Evolutionary conservation across 441 rosid species (phyloP).

Genomic region (Geranium incanum): DNA sequence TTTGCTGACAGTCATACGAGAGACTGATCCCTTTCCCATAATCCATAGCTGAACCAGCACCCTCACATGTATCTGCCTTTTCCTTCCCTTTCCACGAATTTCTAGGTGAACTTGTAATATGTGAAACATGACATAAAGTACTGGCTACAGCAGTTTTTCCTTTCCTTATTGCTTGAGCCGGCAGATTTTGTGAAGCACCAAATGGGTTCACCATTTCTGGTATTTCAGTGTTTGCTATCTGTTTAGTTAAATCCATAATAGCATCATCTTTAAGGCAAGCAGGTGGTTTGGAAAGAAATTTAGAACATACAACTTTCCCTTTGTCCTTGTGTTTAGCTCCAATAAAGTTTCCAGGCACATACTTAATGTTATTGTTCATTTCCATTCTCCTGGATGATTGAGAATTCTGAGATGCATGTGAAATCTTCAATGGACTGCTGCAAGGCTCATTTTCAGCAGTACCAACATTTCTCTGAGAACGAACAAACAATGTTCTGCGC

Average conservation of each 20-base stretch:
- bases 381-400: constrained; percentile 7
- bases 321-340: constrained; percentile 5
- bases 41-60: constrained; percentile 12
- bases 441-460: background rate
- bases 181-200: background rate
- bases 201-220: background rate
- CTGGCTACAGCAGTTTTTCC: constrained; percentile 1
- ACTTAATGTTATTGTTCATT: background rate
- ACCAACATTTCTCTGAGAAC: constrained; percentile 21
- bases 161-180: constrained; percentile 4
- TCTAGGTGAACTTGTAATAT: constrained; percentile 8
- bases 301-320: constrained; percentile 9
- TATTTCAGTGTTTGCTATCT: background rate
- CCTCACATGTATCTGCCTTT: constrained; percentile 16
- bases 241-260: background rate
- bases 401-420: constrained; percentile 4
- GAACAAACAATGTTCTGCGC: constrained; percentile 13
- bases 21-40: background rate
- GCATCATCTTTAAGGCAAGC: constrained; percentile 7
- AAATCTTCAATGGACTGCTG: constrained; percentile 1
- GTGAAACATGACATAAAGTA: background rate
- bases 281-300: constrained; percentile 9
- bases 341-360: background rate
- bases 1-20: background rate
- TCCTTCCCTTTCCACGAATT: constrained; percentile 22